Conservation (phyloP, 805 yeast species). For the Wickerhamiella cacticola region DNA sequence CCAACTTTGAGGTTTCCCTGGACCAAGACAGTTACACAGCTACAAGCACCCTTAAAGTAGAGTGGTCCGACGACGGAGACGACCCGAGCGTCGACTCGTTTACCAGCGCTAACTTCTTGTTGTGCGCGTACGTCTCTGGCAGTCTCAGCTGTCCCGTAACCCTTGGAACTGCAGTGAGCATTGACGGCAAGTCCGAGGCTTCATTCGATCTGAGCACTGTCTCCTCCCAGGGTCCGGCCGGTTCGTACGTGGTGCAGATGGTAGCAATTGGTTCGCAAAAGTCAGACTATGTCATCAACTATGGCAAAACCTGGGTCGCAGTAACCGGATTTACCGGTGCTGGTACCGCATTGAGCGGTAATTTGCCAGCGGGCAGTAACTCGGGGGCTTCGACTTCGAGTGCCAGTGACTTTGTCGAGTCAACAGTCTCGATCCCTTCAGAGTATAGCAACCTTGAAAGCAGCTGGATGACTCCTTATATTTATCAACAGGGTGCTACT, state of each 20-base stretch:
- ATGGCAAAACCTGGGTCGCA: constrained; percentile 31
- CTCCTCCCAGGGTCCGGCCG: constrained; percentile 42
- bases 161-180: constrained; percentile 26
- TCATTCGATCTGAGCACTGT: constrained; percentile 34
- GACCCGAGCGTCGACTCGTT: constrained; percentile 38
- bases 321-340: constrained; percentile 66
- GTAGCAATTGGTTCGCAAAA: constrained; percentile 51
- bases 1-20: constrained; percentile 17
- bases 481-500: constrained; percentile 62
- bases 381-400: background rate
- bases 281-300: constrained; percentile 29
- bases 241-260: constrained; percentile 63
- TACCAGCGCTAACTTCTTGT: constrained; percentile 36
- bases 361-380: constrained; percentile 8
- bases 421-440: constrained; percentile 33
- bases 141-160: constrained; percentile 29
- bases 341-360: constrained; percentile 11
- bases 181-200: constrained; percentile 27
- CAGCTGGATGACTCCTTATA: constrained; percentile 60
- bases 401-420: constrained; percentile 35
- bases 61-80: constrained; percentile 48
- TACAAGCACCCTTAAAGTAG: constrained; percentile 28
- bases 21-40: constrained; percentile 19
- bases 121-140: constrained; percentile 60
- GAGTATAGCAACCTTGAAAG: constrained; percentile 30